Evolutionary conservation across 495 filamentous ascomycete genomes (phyloP).

Genomic region (Lasiosphaeria miniovina): DNA sequence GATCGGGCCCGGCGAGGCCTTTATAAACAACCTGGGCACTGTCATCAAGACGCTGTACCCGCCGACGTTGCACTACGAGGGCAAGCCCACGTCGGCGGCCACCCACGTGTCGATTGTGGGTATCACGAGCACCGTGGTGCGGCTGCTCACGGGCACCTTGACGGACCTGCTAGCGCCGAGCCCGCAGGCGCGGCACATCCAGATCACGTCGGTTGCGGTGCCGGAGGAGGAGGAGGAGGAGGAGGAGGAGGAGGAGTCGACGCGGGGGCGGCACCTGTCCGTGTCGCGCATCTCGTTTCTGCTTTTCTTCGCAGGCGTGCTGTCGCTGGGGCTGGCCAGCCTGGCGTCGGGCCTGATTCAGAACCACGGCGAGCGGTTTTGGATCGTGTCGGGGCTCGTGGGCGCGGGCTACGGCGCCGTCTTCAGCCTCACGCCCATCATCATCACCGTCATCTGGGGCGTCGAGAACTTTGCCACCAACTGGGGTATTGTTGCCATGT

Average conservation of each 20-base stretch:
- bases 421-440: constrained; percentile 85
- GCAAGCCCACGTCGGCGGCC: constrained; percentile 63
- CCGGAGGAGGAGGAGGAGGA: too few relatives aligned
- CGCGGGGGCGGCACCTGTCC: constrained; percentile 42
- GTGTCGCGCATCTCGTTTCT: constrained; percentile 81
- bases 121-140: constrained; percentile 83
- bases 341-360: constrained; percentile 71
- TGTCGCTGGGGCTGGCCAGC: constrained; percentile 72
- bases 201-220: constrained; percentile 26
- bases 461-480: constrained; percentile 98
- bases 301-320: constrained; percentile 65
- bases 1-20: constrained; percentile 90
- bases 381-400: constrained; percentile 73
- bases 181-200: constrained; percentile 40
- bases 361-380: constrained; percentile 65
- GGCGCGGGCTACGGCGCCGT: constrained; percentile 90
- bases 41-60: constrained; percentile 84
- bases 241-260: too few relatives aligned
- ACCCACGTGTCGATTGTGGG: constrained; percentile 92
- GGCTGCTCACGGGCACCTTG: constrained; percentile 78
- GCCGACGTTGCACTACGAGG: constrained; percentile 42
- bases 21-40: constrained; percentile 96
- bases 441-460: constrained; percentile 93
- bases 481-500: constrained; percentile 91
- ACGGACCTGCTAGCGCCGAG: constrained; percentile 83